Evolutionary conservation across 805 yeast genomes (phyloP).

Genomic region (Pichia nakasei): DNA sequence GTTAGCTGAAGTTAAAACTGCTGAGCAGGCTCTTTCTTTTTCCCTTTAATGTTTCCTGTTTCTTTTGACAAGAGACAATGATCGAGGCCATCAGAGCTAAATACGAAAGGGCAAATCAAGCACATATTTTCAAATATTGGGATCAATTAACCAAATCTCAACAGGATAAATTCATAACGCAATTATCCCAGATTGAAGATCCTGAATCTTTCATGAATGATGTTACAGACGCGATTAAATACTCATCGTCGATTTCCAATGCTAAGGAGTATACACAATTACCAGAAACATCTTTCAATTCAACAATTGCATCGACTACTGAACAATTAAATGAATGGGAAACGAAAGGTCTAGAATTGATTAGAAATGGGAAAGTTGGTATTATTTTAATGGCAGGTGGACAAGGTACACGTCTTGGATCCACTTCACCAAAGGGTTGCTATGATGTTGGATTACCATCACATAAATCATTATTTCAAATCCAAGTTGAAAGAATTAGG

Average conservation of each 20-base stretch:
- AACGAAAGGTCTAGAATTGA: conserved; percentile 54
- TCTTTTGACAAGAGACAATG: background rate
- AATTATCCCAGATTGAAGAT: conserved; percentile 33
- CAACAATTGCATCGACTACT: conserved; percentile 32
- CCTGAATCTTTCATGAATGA: conserved; percentile 34
- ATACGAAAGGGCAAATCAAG: conserved; percentile 41
- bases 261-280: conserved; percentile 35
- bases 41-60: background rate
- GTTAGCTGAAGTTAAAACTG: no score
- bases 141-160: conserved; percentile 30
- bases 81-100: conserved; percentile 1
- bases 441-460: conserved; percentile 82
- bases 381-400: conserved; percentile 96
- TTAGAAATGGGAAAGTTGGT: conserved; percentile 68
- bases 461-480: conserved; percentile 73
- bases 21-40: no score
- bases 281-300: conserved; percentile 45
- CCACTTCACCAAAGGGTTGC: conserved; percentile 88
- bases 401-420: conserved; percentile 93
- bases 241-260: conserved; percentile 18
- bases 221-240: conserved; percentile 38
- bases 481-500: conserved; percentile 81
- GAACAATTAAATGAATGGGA: conserved; percentile 25
- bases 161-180: conserved; percentile 30
- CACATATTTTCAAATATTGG: conserved; percentile 43